A percentile compares a stretch with the other conserved stretches of the same genome.
Conservation (phyloP, 441 rosid species). For the Brassica hybrid region DNA sequence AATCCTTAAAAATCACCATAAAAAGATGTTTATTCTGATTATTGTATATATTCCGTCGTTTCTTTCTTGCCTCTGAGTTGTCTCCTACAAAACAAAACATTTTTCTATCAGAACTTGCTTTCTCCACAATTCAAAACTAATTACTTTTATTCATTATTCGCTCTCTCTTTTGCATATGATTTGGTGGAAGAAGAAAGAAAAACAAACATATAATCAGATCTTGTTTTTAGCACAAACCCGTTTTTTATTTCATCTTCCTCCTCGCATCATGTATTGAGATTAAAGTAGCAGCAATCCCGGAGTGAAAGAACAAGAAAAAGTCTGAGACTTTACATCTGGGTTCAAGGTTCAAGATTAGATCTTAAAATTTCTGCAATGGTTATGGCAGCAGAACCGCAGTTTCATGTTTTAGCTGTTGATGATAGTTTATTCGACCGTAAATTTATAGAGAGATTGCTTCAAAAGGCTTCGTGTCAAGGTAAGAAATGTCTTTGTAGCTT, state of each 20-base stretch:
- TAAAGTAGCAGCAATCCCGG: not conserved
- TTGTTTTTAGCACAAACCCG: conserved; percentile 47
- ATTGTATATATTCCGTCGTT: conserved; percentile 34
- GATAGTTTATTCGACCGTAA: conserved; percentile 65
- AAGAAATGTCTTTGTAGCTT: not conserved
- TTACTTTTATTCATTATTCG: conserved; percentile 26
- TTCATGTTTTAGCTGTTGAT: conserved; percentile 72
- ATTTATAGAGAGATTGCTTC: conserved; percentile 65
- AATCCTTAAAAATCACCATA: conserved; percentile 42
- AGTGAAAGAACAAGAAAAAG: conserved; percentile 4
- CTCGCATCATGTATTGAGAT: not conserved
- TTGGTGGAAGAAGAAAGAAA: no score
- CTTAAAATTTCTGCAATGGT: conserved; percentile 49
- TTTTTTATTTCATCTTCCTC: conserved; percentile 22
- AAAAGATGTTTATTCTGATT: conserved; percentile 43
- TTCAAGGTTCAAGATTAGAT: conserved; percentile 32
- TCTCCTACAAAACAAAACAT: conserved; percentile 12
- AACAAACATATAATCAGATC: conserved; percentile 49
- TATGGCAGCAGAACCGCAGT: conserved; percentile 55
- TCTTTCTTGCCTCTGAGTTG: conserved; percentile 20
- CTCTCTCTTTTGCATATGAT: conserved; percentile 25
- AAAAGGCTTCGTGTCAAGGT: conserved; percentile 74
- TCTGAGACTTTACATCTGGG: conserved; percentile 25
- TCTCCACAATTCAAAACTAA: conserved; percentile 54
- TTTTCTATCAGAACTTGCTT: no score